Percentiles rank a stretch among this genome's conserved stretches.
Evolutionary conservation across 2,329 filamentous ascomycete genomes (phyloP).

Genomic region (Apiospora pterosperma): DNA sequence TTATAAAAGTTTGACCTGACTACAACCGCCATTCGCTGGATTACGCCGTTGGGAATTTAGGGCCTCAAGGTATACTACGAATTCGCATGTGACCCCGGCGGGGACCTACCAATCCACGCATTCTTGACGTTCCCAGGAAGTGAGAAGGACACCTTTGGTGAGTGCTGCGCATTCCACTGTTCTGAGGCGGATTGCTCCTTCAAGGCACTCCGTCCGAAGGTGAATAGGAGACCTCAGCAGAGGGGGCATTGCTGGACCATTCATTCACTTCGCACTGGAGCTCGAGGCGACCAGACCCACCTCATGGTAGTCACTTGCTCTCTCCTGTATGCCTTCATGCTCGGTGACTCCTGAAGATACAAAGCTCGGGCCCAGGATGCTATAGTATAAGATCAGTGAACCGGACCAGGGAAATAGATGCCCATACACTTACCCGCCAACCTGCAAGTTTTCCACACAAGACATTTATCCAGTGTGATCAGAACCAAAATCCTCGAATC

Average conservation of each 20-base stretch:
- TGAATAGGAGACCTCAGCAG: not conserved
- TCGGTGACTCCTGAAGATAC: not conserved
- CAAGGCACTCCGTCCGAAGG: not conserved
- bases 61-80: not conserved
- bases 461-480: not conserved
- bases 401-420: not conserved
- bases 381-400: not conserved
- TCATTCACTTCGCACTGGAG: not conserved
- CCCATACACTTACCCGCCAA: not conserved
- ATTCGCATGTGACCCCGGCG: not conserved
- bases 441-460: not conserved
- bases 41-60: not conserved
- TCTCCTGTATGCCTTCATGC: not conserved
- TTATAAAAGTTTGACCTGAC: not conserved
- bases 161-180: not conserved
- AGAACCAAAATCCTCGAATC: too few species aligned
- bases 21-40: not conserved
- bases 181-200: not conserved
- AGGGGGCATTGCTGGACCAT: not conserved
- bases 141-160: not conserved
- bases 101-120: too few species aligned
- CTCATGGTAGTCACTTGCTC: not conserved
- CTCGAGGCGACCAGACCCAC: not conserved
- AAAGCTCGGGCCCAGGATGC: not conserved
- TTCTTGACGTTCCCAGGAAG: not conserved